Evolutionary conservation across 805 yeast species (phyloP), one percentile per base, ranked within the genome.

Genomic region (Pichia pseudocactophila): DNA sequence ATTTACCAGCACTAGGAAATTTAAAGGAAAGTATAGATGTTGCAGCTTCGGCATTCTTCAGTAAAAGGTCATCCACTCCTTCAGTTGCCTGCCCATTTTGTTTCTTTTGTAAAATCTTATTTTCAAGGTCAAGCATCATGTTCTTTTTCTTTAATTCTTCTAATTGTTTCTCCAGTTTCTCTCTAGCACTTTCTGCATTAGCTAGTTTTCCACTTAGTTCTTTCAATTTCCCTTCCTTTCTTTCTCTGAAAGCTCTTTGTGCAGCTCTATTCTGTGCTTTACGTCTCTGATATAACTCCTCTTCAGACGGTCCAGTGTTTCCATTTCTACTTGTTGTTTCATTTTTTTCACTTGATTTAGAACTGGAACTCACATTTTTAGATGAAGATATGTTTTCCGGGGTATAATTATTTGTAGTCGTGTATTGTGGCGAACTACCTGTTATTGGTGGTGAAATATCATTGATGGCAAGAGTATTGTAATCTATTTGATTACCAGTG

Each of bases 251-350:
- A 2, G 95, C 95, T 50, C 88, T 68, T 62, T 86, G 95, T 1
- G 95, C 95, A 10, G 89, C 89, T 53, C 95, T 68, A 56, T 85
- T 84, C 57, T 82, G 92, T 2, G 86, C 87, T 55, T 78, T 82
- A 40, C 84, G 71, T 57, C 76, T 78, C 48, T 71, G 64, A 16
- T 69, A 70, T 6, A 74, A 52, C 46, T 77, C 73, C 33, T 63
- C 62, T 40, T 67, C 59, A 3, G 54, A 35, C 10, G 44, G n/a
- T 17, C 19, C 16, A 20, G 19, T 27, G 11, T 43, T 9, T n/a
- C 19, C 16, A 20, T 28, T 27, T 10, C 35, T 32, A 11, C 18
- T 18, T 11, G 35, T 13, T 8, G 5, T 32, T 10, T 15, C 17
- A 17, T 25, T 25, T 30, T 20, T n/a, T 20, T 20, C 34, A 31